A percentile compares a stretch with the other conserved stretches of the same genome.
phyloP scores from a whole-genome alignment of 2,329 filamentous ascomycete genomes.

The Trichophyton simii region DNA sequence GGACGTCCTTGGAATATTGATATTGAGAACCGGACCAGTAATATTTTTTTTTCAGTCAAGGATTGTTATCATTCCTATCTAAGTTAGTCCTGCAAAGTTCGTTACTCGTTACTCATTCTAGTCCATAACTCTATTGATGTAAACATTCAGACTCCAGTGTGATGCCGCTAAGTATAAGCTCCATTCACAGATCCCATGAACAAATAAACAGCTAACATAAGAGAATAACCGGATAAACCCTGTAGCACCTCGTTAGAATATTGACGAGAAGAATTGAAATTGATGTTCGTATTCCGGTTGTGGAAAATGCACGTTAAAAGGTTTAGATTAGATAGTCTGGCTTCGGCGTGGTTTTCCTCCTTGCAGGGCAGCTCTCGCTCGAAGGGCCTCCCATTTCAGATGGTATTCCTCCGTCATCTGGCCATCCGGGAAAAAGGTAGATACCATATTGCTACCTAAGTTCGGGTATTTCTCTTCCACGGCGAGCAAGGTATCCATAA shows the following conservation, averaged over 20 bases:
- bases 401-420: neutral
- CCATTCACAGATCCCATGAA: neutral
- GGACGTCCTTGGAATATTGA: neutral
- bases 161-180: neutral
- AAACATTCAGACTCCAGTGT: neutral
- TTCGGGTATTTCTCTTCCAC: slow-evolving; percentile 19
- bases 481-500: slow-evolving; percentile 19
- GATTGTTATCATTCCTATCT: neutral
- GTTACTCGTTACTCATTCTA: neutral
- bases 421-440: slow-evolving; percentile 18
- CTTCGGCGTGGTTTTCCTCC: neutral
- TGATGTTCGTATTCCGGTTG: neutral
- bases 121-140: neutral
- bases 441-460: slow-evolving; percentile 18
- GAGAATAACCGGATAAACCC: neutral
- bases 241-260: neutral
- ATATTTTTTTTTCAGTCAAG: neutral
- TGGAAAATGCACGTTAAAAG: neutral
- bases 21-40: neutral
- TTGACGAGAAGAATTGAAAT: neutral
- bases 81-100: neutral
- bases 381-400: neutral
- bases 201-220: neutral
- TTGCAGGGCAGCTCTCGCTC: neutral
- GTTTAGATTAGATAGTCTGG: neutral